Conservation (phyloP, 371 early-diverging fungal genomes). For the Mortierella sp. region DNA sequence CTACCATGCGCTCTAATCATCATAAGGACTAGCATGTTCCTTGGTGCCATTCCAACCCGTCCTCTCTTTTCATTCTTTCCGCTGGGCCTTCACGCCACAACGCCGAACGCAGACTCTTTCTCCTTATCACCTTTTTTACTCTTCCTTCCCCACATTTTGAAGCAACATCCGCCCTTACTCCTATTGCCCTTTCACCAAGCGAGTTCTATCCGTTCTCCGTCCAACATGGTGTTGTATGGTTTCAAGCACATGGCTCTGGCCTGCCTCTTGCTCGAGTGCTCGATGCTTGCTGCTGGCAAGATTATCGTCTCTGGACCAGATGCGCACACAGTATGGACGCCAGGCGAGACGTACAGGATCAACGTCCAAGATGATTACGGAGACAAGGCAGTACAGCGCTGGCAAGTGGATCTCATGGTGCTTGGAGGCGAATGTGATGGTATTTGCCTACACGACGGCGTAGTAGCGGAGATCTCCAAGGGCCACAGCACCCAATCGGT, state of each 20-base stretch:
- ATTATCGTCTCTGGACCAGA: constrained; percentile 19
- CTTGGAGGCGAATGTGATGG: constrained; percentile 35
- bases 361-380: constrained; percentile 7
- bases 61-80: neutral
- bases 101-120: too few species aligned
- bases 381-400: constrained; percentile 5
- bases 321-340: constrained; percentile 13
- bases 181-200: too few species aligned
- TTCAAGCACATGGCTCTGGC: constrained; percentile 1
- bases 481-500: constrained; percentile 3
- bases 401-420: constrained; percentile 35
- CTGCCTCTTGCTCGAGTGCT: constrained; percentile 5
- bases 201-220: too few species aligned
- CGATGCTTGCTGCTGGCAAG: constrained; percentile 13
- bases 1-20: too few species aligned
- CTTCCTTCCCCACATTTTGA: too few species aligned
- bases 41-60: too few species aligned
- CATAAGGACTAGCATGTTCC: too few species aligned
- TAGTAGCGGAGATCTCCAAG: constrained; percentile 24
- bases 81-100: too few species aligned
- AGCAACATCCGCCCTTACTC: too few species aligned
- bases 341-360: constrained; percentile 32
- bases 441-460: constrained; percentile 28
- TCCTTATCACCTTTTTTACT: too few species aligned
- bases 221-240: neutral